Conservation (phyloP, 257 asterid genomes). For the Verbena officinalis region DNA sequence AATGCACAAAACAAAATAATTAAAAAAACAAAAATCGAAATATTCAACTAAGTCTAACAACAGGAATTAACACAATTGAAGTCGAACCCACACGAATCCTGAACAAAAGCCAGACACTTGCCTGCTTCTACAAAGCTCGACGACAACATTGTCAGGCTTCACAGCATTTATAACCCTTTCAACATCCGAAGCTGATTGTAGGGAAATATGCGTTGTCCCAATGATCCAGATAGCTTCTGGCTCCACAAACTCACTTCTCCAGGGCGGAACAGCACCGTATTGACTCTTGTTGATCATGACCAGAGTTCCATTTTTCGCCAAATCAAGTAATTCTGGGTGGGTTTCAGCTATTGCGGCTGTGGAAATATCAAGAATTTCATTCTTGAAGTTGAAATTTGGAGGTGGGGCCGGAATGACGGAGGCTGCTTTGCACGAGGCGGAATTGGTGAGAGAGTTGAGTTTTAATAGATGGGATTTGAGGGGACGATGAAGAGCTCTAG, state of each 20-base stretch:
- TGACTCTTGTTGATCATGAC: constrained; percentile 60
- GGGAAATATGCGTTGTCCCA: constrained; percentile 79
- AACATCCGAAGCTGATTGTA: constrained; percentile 59
- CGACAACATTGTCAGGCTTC: constrained; percentile 84
- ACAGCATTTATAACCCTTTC: constrained; percentile 71
- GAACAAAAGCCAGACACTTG: constrained; percentile 39
- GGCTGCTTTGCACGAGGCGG: constrained; percentile 31
- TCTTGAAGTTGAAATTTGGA: constrained; percentile 61
- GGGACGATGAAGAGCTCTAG: constrained; percentile 9
- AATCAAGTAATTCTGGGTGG: constrained; percentile 71
- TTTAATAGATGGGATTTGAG: constrained; percentile 21
- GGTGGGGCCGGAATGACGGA: constrained; percentile 74
- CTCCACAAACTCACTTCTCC: constrained; percentile 85
- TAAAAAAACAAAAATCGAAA: background rate
- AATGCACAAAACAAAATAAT: too few relatives aligned
- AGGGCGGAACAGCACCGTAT: constrained; percentile 79
- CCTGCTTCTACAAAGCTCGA: constrained; percentile 97
- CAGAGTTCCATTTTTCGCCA: constrained; percentile 71
- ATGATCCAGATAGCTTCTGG: constrained; percentile 81
- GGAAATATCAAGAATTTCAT: constrained; percentile 52
- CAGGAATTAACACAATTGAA: background rate
- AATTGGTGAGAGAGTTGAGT: background rate
- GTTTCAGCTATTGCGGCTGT: constrained; percentile 53
- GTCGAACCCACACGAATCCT: background rate
- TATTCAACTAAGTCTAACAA: background rate